A percentile compares a stretch with the other conserved stretches of the same genome.
Conservation (phyloP, 2,329 filamentous ascomycete genomes). For the Stemphylium beticola region DNA sequence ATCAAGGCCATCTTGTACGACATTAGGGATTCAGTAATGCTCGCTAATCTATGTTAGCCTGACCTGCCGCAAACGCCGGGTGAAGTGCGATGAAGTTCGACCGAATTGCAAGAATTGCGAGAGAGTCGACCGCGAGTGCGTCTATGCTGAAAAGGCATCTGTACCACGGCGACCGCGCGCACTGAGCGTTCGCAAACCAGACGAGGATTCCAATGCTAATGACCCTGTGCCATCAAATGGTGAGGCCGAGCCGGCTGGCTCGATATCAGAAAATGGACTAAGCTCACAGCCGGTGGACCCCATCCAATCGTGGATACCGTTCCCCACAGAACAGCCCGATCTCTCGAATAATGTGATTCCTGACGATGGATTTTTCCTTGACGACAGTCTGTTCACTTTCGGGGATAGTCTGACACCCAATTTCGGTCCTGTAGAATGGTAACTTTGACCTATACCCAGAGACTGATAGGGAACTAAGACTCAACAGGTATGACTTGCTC, state of each 20-base stretch:
- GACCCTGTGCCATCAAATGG: slow-evolving; percentile 5
- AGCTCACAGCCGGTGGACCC: slow-evolving; percentile 13
- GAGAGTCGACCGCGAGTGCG: slow-evolving; percentile 51
- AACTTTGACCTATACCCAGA: neutral
- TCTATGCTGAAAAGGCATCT: slow-evolving; percentile 37
- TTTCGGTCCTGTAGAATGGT: slow-evolving; percentile 55
- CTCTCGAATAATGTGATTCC: slow-evolving; percentile 27
- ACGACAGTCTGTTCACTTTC: slow-evolving; percentile 35
- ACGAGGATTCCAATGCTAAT: slow-evolving; percentile 9
- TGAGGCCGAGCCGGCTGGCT: neutral
- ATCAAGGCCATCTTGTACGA: neutral
- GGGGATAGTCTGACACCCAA: slow-evolving; percentile 43
- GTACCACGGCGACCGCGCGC: slow-evolving; percentile 16
- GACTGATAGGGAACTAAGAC: neutral
- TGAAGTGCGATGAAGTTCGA: slow-evolving; percentile 59
- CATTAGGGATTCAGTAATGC: neutral
- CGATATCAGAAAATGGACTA: slow-evolving; percentile 5
- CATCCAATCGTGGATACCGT: slow-evolving; percentile 23
- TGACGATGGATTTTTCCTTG: slow-evolving; percentile 32
- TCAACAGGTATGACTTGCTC: slow-evolving; percentile 51
- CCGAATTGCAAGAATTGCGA: slow-evolving; percentile 53
- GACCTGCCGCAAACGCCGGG: slow-evolving; percentile 56
- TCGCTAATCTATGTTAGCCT: slow-evolving; percentile 36
- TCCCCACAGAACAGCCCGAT: slow-evolving; percentile 17
- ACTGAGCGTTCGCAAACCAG: slow-evolving; percentile 19